Conservation (phyloP, 1,139 yeast genomes). For the Taphrina sp. region DNA sequence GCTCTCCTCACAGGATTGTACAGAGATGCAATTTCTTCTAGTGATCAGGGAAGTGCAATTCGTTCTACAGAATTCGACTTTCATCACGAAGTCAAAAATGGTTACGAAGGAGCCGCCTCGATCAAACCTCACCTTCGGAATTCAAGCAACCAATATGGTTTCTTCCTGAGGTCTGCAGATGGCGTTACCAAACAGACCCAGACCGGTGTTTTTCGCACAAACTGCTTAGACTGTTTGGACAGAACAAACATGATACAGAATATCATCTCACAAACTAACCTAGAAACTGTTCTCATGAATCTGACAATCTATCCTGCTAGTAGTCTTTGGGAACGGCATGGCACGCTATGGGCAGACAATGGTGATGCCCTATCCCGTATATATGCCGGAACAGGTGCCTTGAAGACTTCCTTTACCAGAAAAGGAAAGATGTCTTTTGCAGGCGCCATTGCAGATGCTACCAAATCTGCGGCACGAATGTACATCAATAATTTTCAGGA, state of each 20-base stretch:
- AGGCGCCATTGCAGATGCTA: constrained; percentile 93
- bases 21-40: constrained; percentile 52
- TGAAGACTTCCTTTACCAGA: constrained; percentile 89
- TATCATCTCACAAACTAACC: constrained; percentile 64
- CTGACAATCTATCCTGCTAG: constrained; percentile 35
- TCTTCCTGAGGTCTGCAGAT: constrained; percentile 59
- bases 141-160: constrained; percentile 74
- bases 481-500: constrained; percentile 95
- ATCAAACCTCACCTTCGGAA: constrained; percentile 63
- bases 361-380: constrained; percentile 97
- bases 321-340: constrained; percentile 66
- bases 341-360: constrained; percentile 93
- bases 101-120: constrained; percentile 77
- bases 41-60: constrained; percentile 44
- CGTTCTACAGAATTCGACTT: constrained; percentile 81
- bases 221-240: constrained; percentile 92
- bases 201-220: constrained; percentile 84
- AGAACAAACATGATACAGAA: constrained; percentile 92
- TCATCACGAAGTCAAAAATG: constrained; percentile 88
- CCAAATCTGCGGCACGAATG: constrained; percentile 91
- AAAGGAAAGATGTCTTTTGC: constrained; percentile 95
- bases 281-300: constrained; percentile 49
- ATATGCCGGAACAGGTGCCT: constrained; percentile 94
- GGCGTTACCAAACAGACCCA: constrained; percentile 65
- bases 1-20: constrained; percentile 69